Evolutionary conservation across 2,329 filamentous ascomycete genomes (phyloP).

Genomic region (Talaromyces sp.): DNA sequence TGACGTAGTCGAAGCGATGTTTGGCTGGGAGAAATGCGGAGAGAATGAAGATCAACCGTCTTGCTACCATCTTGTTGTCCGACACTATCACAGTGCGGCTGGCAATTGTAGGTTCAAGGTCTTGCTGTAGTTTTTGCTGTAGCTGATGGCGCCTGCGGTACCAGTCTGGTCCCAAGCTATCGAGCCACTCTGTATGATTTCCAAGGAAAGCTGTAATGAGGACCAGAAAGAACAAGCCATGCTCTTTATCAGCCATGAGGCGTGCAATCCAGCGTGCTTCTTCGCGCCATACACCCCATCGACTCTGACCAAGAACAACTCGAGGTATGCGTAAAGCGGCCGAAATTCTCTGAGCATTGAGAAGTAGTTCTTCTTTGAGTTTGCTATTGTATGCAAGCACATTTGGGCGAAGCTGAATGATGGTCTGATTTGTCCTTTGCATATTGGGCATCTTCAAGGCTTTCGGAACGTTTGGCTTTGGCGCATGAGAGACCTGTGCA

Average conservation of each 20-base stretch:
- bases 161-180: conserved; percentile 49
- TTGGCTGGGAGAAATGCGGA: conserved; percentile 54
- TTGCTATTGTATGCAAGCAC: conserved; percentile 40
- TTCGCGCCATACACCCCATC: conserved; percentile 58
- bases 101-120: conserved; percentile 44
- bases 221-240: conserved; percentile 57
- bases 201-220: conserved; percentile 56
- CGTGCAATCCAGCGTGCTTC: conserved; percentile 55
- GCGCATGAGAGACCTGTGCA: conserved; percentile 31
- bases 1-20: conserved; percentile 33
- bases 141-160: conserved; percentile 49
- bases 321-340: conserved; percentile 52
- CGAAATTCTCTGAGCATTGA: conserved; percentile 47
- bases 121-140: conserved; percentile 45
- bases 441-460: conserved; percentile 42
- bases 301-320: conserved; percentile 54
- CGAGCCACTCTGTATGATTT: conserved; percentile 57
- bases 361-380: conserved; percentile 44
- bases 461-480: conserved; percentile 41
- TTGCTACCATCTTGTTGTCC: conserved; percentile 55
- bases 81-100: conserved; percentile 55
- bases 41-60: conserved; percentile 54
- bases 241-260: conserved; percentile 50
- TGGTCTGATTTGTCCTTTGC: conserved; percentile 45
- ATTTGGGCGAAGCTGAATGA: conserved; percentile 47